These are phyloP conservation scores for Vigna trinervia DNA, from an alignment of 306 rosid genomes.

Conservation along the genomic window DNA sequence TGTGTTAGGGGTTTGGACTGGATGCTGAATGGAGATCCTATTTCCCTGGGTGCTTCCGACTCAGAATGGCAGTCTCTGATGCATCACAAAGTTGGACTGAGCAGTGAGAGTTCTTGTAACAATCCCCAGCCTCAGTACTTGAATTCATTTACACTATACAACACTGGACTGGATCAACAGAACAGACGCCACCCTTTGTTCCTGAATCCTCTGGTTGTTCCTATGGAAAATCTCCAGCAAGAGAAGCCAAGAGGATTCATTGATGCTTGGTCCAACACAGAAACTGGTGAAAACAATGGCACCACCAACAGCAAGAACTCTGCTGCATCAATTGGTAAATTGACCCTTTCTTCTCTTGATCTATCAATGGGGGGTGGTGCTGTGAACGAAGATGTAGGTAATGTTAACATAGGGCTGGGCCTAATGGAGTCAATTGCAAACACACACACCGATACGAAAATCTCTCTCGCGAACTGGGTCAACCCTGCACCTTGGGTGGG, in stretches of 20 bases:
- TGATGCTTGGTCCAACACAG: constrained; percentile 78
- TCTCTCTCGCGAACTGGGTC: constrained; percentile 55
- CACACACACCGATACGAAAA: constrained; percentile 43
- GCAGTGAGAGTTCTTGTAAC: constrained; percentile 42
- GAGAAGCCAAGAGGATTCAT: constrained; percentile 66
- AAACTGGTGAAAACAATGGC: constrained; percentile 37
- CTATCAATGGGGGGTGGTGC: constrained; percentile 66
- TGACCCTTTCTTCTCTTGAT: constrained; percentile 68
- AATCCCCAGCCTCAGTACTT: constrained; percentile 49
- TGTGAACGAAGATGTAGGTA: constrained; percentile 50
- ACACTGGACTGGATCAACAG: constrained; percentile 48
- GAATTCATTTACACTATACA: constrained; percentile 54
- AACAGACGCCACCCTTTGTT: constrained; percentile 45
- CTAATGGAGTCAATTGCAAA: constrained; percentile 43
- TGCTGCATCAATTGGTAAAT: constrained; percentile 50
- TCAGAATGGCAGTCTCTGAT: constrained; percentile 62
- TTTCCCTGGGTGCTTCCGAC: constrained; percentile 54
- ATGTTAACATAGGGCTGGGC: constrained; percentile 56
- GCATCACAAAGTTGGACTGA: constrained; percentile 57
- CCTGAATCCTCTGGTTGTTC: constrained; percentile 52
- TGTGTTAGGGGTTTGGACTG: constrained; percentile 67
- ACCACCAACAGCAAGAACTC: constrained; percentile 24
- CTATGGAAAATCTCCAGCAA: constrained; percentile 41
- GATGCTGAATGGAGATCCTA: constrained; percentile 64
- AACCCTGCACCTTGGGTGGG: constrained; percentile 57